A percentile compares a stretch with the other conserved stretches of the same genome.
These are phyloP conservation scores for Echeveria elegans DNA, from an alignment of 164 flowering plant species.

Conservation along the genomic window DNA sequence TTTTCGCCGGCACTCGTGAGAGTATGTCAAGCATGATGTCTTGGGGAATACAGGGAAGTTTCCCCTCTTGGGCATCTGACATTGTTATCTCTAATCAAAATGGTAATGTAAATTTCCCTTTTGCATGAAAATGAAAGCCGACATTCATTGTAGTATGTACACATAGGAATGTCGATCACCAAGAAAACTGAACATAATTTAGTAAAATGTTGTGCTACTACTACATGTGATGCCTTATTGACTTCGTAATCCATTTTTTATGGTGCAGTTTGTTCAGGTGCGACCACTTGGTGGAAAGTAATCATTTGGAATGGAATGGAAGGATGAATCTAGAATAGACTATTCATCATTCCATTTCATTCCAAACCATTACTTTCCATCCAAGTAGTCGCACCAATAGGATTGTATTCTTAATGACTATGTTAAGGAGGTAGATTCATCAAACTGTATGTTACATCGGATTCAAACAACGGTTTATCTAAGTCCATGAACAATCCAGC, in stretches of 20 bases:
- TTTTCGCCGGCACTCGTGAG: background rate
- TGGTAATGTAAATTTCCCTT: background rate
- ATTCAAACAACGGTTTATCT: too few species aligned
- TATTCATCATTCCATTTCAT: too few species aligned
- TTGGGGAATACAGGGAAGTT: background rate
- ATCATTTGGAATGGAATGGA: too few species aligned
- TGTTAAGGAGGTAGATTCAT: too few species aligned
- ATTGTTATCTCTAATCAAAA: background rate
- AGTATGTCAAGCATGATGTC: background rate
- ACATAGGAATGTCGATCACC: background rate
- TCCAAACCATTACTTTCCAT: too few species aligned
- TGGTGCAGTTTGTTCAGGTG: background rate
- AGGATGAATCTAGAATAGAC: too few species aligned
- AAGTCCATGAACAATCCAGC: too few species aligned
- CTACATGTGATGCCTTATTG: background rate
- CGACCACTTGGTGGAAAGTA: too few species aligned
- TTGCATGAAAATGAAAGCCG: background rate
- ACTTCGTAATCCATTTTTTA: background rate
- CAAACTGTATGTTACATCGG: too few species aligned
- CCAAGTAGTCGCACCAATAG: background rate
- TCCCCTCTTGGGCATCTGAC: background rate
- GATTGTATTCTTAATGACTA: background rate
- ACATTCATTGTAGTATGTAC: background rate
- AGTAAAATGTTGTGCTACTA: background rate
- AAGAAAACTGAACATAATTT: background rate